Evolutionary conservation across 2,329 filamentous ascomycete species (phyloP), one percentile per base, ranked within the genome.

Genomic region (Exophiala oligosperma): DNA sequence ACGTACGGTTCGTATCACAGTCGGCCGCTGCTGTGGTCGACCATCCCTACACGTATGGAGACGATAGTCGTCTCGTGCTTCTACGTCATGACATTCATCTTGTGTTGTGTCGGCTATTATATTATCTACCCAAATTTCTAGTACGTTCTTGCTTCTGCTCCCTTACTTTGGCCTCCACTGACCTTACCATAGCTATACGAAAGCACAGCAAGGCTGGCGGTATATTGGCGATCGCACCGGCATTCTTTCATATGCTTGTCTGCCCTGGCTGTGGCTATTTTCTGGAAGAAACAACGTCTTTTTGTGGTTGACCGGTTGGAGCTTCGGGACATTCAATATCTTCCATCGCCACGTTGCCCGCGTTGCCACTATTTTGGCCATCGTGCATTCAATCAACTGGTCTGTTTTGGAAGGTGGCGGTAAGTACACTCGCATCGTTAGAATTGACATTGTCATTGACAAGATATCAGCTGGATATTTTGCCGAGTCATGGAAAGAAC

Each of bases 321-420:
- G 82, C 8, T 89, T 86, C 67, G 79, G 79, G 1, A 85, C 84
- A 0, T 89, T 84, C 66, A 89, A 84, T 62, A 79, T 83, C 35
- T 88, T 89, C 52, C 87, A 90, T 69, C 82, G 87, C 0, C 86
- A 84, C 77, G 76, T 86, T 1, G 86, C 87, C 0, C 77, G 86
- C 23, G 76, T 88, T 1, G 79, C 84, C 4, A 85, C 85, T 0
- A 55, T 84, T 0, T 79, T 88, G 63, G 86, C 84, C 1, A 75
- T 88, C 1, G 68, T 85, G 0, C 87, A 90, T 64, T 85, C 84
- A 0, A 55, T 86, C 1, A 79, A 81, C 0, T 89, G 87, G 58
- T 78, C 81, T 0, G 57, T 80, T 0, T 62, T 74, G 17, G 29
- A 35, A 4, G 28, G 26, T 17, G 11, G 23, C 11, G 14, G 55